Conservation (phyloP, 371 early-diverging fungal species). For the Chytridium lagenaria region DNA sequence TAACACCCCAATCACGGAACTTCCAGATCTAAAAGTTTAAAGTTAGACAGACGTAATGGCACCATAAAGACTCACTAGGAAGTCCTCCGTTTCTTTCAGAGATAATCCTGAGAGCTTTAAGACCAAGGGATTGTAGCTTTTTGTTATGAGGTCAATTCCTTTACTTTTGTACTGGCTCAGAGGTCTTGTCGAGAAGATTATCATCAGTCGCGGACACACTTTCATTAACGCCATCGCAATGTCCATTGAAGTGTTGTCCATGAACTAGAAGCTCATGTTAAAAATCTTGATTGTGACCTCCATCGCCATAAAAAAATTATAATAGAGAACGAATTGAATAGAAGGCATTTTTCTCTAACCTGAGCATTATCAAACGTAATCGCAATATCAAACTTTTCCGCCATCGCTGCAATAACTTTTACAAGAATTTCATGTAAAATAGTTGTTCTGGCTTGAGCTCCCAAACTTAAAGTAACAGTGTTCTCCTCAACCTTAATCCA, state of each 20-base stretch:
- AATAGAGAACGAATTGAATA: too few species aligned
- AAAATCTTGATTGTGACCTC: too few species aligned
- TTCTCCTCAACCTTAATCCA: conserved; percentile 16
- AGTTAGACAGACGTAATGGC: neutral
- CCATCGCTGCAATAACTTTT: neutral
- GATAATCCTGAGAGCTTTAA: neutral
- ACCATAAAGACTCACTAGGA: conserved; percentile 3
- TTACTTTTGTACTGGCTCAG: conserved; percentile 1
- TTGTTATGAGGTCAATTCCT: neutral
- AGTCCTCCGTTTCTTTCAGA: conserved; percentile 16
- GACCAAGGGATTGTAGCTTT: neutral
- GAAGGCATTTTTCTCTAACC: neutral
- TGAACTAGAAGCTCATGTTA: conserved; percentile 6
- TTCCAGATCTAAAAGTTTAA: conserved; percentile 29
- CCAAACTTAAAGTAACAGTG: neutral
- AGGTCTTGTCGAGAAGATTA: conserved; percentile 3
- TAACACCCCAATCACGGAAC: conserved; percentile 32
- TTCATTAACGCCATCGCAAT: neutral
- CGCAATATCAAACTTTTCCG: neutral
- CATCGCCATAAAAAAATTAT: too few species aligned
- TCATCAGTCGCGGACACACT: neutral
- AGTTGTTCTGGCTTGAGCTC: neutral
- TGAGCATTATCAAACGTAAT: conserved; percentile 19
- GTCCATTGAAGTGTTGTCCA: conserved; percentile 17
- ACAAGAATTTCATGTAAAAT: conserved; percentile 3